Evolutionary conservation across 2,329 filamentous ascomycete species (phyloP), one percentile per base, ranked within the genome.

Genomic region (Teratosphaeria zuluensis): DNA sequence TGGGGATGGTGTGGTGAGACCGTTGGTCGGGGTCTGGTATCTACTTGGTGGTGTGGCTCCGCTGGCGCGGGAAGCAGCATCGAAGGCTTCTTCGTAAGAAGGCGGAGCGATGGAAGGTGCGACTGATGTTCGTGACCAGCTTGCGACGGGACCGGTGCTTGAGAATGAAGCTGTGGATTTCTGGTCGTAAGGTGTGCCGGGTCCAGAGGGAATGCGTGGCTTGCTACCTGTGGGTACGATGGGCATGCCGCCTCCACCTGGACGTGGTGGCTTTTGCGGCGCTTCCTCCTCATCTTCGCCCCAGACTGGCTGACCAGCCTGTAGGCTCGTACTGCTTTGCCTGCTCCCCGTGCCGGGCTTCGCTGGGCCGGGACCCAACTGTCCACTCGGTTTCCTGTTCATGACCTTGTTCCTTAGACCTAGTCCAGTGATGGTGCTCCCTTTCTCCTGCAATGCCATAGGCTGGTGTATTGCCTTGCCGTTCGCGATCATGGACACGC

Each of bases 391-490:
- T n/a, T 54, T 59, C 32, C 58, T 48, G 8, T 42, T 16, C 58
- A 59, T 59, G 28, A 59, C 61, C 53, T 64, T 68, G 57, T 79
- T 79, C 53, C 77, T 70, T 30, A 79, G 71, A 4, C 77, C 77
- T 51, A 80, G 68, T 4, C 78, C 77, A 30, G 78, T 79, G 51
- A 78, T 19, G 1, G 76, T 77, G 16, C 73, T 73, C 21, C 72
- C 71, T 58, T 76, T 74, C 24, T 73, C 31, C 12, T 66, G 76
- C 51, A 80, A 67, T 48, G 59, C 73, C 78, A 83, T 81, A 1
- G 81, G 76, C 70, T 81, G 77, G 51, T 84, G 80, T 16, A 86
- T 76, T 2, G 84, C 82, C 70, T 87, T 91, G 48, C 88, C 88
- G 32, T 81, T 80, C 30, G 83, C 80, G 56, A 95, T 78, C 57